Conservation (phyloP, 257 asterid genomes). For the Ilex asprella region DNA sequence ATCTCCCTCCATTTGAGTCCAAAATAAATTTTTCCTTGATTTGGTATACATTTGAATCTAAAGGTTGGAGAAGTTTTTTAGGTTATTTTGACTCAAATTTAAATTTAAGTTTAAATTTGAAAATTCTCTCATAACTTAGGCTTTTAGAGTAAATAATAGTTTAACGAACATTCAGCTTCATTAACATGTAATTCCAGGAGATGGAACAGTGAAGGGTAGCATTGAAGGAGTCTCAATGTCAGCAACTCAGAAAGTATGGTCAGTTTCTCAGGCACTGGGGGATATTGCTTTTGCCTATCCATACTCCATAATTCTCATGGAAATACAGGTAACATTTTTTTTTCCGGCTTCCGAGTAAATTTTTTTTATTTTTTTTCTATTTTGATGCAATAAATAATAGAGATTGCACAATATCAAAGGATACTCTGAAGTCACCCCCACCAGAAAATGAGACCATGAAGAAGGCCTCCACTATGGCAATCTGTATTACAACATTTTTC, state of each 20-base stretch:
- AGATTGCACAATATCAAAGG: constrained; percentile 20
- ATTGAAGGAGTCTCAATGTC: constrained; percentile 45
- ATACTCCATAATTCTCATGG: constrained; percentile 48
- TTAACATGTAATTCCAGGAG: constrained; percentile 29
- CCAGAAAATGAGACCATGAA: constrained; percentile 60
- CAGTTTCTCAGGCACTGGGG: constrained; percentile 60
- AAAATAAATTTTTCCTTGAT: too few species aligned
- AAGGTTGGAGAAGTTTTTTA: too few species aligned
- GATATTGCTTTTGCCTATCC: constrained; percentile 80
- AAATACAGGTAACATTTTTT: constrained; percentile 47
- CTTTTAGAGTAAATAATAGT: too few species aligned
- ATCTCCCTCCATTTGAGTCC: too few species aligned
- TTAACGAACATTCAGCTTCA: too few species aligned
- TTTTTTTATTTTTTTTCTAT: too few species aligned
- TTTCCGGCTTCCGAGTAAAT: too few species aligned
- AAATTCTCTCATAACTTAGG: too few species aligned
- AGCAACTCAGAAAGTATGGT: constrained; percentile 43
- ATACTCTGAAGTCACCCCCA: constrained; percentile 64
- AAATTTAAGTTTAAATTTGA: too few species aligned
- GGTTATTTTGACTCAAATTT: too few species aligned
- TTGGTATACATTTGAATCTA: too few species aligned
- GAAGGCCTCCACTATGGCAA: constrained; percentile 40
- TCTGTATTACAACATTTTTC: constrained; percentile 41
- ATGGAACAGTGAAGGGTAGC: constrained; percentile 59
- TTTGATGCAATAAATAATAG: too few species aligned